Percentiles rank a stretch among this genome's conserved stretches.
Conservation (phyloP, 2,329 filamentous ascomycete genomes). For the Diaporthe sp. region DNA sequence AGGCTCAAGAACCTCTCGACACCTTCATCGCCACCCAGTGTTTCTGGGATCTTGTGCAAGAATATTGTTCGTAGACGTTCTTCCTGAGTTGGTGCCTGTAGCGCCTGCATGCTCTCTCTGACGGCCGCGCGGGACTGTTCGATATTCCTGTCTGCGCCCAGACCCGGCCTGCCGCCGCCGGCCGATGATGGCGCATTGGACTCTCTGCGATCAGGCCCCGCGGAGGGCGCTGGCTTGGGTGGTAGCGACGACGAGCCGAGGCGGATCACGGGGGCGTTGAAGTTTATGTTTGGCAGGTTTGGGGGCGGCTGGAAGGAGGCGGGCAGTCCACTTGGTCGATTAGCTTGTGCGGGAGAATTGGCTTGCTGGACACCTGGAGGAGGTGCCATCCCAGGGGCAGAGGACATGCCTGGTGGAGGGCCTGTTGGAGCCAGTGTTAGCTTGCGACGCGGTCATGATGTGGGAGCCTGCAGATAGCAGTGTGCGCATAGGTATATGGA, state of each 20-base stretch:
- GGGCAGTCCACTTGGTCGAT: conserved; percentile 84
- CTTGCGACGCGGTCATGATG: conserved; percentile 17
- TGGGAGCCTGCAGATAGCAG: neutral
- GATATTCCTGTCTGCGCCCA: conserved; percentile 74
- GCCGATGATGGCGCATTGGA: conserved; percentile 56
- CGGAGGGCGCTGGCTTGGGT: conserved; percentile 68
- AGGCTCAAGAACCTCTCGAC: conserved; percentile 83
- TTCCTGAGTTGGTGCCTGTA: conserved; percentile 87
- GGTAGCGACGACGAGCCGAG: conserved; percentile 79
- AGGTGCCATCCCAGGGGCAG: conserved; percentile 84
- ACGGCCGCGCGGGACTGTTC: conserved; percentile 78
- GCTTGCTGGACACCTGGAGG: conserved; percentile 84
- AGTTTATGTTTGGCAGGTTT: conserved; percentile 98
- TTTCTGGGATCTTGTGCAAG: conserved; percentile 86
- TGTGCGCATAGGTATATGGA: neutral
- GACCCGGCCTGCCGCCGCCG: conserved; percentile 58
- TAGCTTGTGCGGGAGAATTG: conserved; percentile 77
- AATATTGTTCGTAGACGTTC: conserved; percentile 95
- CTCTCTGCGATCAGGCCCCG: conserved; percentile 61
- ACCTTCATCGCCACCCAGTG: conserved; percentile 80
- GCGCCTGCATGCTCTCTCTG: conserved; percentile 77
- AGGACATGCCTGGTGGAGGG: conserved; percentile 84
- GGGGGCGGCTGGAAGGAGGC: conserved; percentile 88
- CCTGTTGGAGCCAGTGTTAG: conserved; percentile 59
- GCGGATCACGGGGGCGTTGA: conserved; percentile 95